Evolutionary conservation across 2,329 filamentous ascomycete species (phyloP).

Genomic region (Talaromyces verruculosus): DNA sequence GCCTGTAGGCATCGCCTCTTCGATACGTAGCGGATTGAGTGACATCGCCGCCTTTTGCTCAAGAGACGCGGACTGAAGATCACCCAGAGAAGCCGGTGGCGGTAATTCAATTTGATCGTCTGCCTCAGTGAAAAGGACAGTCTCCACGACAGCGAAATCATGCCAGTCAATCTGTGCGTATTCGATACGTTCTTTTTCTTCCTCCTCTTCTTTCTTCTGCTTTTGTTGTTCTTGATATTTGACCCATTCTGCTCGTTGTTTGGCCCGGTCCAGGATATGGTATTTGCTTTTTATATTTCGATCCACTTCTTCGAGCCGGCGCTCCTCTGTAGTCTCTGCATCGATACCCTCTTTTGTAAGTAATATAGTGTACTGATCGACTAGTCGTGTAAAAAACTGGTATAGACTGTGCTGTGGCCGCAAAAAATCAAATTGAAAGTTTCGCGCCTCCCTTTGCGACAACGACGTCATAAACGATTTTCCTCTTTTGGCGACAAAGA

Average conservation of each 20-base stretch:
- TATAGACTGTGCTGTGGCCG: slow-evolving; percentile 93
- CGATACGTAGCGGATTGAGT: slow-evolving; percentile 78
- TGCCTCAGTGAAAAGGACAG: slow-evolving; percentile 83
- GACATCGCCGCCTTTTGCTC: slow-evolving; percentile 94
- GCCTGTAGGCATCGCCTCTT: slow-evolving; percentile 89
- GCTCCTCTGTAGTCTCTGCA: slow-evolving; percentile 69
- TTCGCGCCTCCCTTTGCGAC: slow-evolving; percentile 82
- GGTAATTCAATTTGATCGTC: slow-evolving; percentile 86
- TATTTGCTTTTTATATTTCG: slow-evolving; percentile 76
- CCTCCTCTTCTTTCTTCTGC: slow-evolving; percentile 82
- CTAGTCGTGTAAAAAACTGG: slow-evolving; percentile 87
- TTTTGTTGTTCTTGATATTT: slow-evolving; percentile 83
- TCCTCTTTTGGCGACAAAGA: slow-evolving; percentile 91
- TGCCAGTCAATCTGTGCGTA: slow-evolving; percentile 96
- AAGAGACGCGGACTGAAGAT: slow-evolving; percentile 88
- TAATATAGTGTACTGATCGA: slow-evolving; percentile 89
- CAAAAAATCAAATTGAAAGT: slow-evolving; percentile 95
- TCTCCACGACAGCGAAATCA: slow-evolving; percentile 94
- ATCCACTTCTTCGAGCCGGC: slow-evolving; percentile 70
- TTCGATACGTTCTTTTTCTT: slow-evolving; percentile 72
- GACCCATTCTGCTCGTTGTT: slow-evolving; percentile 81
- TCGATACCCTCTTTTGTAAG: slow-evolving; percentile 67
- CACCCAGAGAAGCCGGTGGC: slow-evolving; percentile 82
- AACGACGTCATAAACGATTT: slow-evolving; percentile 87
- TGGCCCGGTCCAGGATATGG: slow-evolving; percentile 75